A percentile compares a stretch with the other conserved stretches of the same genome.
Evolutionary conservation across 2,329 filamentous ascomycete species (phyloP).

Genomic region (Hypoxylon sp.): DNA sequence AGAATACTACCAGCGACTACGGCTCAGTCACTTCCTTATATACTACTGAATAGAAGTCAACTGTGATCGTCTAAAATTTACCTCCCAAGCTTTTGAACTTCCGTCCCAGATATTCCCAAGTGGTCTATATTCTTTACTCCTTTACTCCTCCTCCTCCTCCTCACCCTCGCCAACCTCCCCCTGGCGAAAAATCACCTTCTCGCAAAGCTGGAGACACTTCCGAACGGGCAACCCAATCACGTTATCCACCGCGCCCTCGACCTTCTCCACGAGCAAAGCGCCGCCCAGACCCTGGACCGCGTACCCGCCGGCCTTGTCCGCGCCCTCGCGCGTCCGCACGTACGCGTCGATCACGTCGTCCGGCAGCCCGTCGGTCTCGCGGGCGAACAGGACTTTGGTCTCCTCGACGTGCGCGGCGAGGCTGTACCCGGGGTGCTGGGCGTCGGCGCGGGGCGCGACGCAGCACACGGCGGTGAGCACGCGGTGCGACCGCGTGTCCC

Average conservation of each 20-base stretch:
- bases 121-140: neutral
- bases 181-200: slow-evolving; percentile 84
- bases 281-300: slow-evolving; percentile 90
- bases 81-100: neutral
- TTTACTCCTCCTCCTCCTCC: slow-evolving; percentile 41
- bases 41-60: too few relatives aligned
- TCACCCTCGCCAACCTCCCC: slow-evolving; percentile 67
- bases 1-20: too few relatives aligned
- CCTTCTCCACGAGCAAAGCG: slow-evolving; percentile 84
- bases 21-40: too few relatives aligned
- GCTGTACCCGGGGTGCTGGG: slow-evolving; percentile 84
- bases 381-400: slow-evolving; percentile 88
- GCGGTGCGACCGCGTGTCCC: slow-evolving; percentile 80
- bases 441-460: slow-evolving; percentile 83
- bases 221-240: slow-evolving; percentile 90
- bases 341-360: slow-evolving; percentile 86
- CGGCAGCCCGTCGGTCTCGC: slow-evolving; percentile 61
- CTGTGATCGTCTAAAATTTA: too few relatives aligned
- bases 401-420: slow-evolving; percentile 86
- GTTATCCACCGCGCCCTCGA: slow-evolving; percentile 92
- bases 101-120: too few relatives aligned
- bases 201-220: slow-evolving; percentile 79
- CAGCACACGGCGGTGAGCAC: slow-evolving; percentile 86
- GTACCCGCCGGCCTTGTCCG: slow-evolving; percentile 96
- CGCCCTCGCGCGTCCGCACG: slow-evolving; percentile 86